Conservation (phyloP, 257 asterid genomes). For the Coffea canephora region DNA sequence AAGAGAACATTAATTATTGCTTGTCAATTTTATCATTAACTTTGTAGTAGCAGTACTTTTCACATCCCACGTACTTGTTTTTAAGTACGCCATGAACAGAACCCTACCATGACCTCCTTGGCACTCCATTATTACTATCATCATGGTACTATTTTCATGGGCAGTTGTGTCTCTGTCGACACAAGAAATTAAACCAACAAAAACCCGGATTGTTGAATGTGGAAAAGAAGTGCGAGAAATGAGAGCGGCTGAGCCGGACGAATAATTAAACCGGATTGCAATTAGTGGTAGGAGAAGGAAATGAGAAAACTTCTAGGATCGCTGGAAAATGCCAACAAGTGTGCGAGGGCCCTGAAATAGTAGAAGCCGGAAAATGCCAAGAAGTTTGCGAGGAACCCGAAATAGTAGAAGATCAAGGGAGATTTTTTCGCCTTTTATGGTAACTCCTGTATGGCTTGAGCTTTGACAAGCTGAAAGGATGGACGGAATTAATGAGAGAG, state of each 20-base stretch:
- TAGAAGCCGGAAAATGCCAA: background rate
- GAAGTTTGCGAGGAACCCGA: constrained; percentile 10
- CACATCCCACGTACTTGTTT: background rate
- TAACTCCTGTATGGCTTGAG: constrained; percentile 23
- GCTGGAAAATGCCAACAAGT: background rate
- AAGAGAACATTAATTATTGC: background rate
- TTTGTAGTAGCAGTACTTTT: background rate
- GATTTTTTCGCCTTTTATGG: constrained; percentile 41
- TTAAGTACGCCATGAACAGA: background rate
- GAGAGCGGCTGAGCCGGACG: background rate
- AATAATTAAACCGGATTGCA: background rate
- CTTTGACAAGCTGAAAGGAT: constrained; percentile 23
- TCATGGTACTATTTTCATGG: constrained; percentile 1
- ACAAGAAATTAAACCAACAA: background rate
- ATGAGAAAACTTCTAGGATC: no score
- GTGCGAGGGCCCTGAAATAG: background rate
- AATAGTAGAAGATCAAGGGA: constrained; percentile 28
- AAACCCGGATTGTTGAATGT: background rate
- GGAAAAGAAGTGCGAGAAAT: background rate
- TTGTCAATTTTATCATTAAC: background rate
- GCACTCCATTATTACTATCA: background rate
- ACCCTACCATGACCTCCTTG: background rate
- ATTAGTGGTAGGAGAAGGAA: background rate
- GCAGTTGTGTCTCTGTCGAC: background rate
- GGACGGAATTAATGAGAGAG: background rate